Evolutionary conservation across 495 filamentous ascomycete genomes (phyloP), one percentile per base, ranked within the genome.

Genomic region (Rhypophila decipiens): DNA sequence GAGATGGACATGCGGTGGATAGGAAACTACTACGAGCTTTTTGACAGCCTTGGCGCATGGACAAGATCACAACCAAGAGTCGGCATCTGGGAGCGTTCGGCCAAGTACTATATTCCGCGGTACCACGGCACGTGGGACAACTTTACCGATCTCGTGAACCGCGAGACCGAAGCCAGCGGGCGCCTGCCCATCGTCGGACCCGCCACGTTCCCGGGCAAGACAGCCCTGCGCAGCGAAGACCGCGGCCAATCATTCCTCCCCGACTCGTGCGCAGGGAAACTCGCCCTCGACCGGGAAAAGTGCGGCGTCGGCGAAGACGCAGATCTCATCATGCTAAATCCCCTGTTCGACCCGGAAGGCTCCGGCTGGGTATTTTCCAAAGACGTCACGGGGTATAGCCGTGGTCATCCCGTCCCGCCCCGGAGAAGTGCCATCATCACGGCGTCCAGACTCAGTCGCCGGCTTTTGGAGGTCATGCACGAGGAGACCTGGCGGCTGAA

Each of bases 1-100:
- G 93, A 98, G 67, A 90, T 97, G 81, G 93, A 98, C 61, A 82
- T 88, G 49, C 81, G 93, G 2, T 94, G 90, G 67, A 86, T 88
- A 0, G 93, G 93, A 18, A 88, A 96, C 63, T 95, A 85, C 74
- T 96, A 96, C 66, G 85, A 96, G 57, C 73, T 97, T 10, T 94
- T 97, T 59, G 78, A 85, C 47, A 79, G 82, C 49, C 76, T 93
- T 31, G 69, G 68, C 13, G 62, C 64, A 24, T 98, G 88, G 89
- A 84, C 88, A 2, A 76, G 74, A 38, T 57, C 81, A 37, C 91
- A 97, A 62, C 86, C 87, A 0, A 82, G 93, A 3, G 84, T 87
- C 59, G 85, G 79, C 2, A 71, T 96, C 4, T 97, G 93, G 93
- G 94, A 98, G 59, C 79, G 93, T 12, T 87, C 86, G 50, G 78